Evolutionary conservation across 768 basidiomycete genomes (phyloP).

Genomic region (Hemileccinum rubropunctum): DNA sequence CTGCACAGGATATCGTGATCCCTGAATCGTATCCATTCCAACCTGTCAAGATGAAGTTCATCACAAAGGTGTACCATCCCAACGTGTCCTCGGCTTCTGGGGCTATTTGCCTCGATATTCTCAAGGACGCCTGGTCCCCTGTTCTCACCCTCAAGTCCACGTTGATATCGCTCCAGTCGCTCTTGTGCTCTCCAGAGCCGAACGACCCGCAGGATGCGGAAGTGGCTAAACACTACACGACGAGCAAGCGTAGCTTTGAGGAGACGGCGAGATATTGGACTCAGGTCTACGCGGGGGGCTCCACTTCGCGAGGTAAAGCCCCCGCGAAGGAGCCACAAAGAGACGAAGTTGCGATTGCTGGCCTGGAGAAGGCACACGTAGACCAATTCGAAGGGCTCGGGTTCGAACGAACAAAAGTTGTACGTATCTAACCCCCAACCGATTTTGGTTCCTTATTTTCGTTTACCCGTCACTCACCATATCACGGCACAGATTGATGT

Average conservation of each 20-base stretch:
- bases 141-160: conserved; percentile 96
- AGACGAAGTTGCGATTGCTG: conserved; percentile 65
- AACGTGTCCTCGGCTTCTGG: conserved; percentile 94
- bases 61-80: conserved; percentile 95
- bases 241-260: conserved; percentile 82
- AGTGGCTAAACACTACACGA: conserved; percentile 95
- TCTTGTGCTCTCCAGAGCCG: conserved; percentile 92
- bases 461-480: not conserved
- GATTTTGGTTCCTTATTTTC: not conserved
- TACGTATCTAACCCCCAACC: conserved; percentile 41
- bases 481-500: conserved; percentile 66
- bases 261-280: conserved; percentile 95
- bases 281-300: conserved; percentile 83
- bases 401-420: conserved; percentile 81
- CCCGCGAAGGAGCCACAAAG: conserved; percentile 30
- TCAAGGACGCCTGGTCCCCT: conserved; percentile 89
- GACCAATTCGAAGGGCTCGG: conserved; percentile 81
- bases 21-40: conserved; percentile 91
- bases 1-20: conserved; percentile 79
- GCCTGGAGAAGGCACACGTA: conserved; percentile 80
- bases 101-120: conserved; percentile 90
- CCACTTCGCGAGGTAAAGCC: conserved; percentile 43
- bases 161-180: conserved; percentile 88
- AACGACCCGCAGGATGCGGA: conserved; percentile 98
- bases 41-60: conserved; percentile 98